phyloP scores from a whole-genome alignment of 1,284 basidiomycete species.

The Taiwanofungus camphoratus region DNA sequence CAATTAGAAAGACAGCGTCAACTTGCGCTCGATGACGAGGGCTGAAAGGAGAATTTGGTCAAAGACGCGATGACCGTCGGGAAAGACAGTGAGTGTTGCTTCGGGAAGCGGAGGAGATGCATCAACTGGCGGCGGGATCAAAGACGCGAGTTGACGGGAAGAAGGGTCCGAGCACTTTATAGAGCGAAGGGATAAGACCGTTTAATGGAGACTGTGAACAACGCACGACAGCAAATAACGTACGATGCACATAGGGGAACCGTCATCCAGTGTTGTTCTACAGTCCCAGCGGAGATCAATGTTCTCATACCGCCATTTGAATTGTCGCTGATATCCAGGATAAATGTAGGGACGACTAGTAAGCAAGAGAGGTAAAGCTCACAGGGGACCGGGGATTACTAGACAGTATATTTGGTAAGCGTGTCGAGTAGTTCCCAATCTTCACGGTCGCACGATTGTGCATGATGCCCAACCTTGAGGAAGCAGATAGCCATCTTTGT shows the following conservation, averaged over 20 bases:
- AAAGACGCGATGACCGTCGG: constrained; percentile 36
- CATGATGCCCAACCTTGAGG: constrained; percentile 31
- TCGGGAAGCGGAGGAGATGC: constrained; percentile 37
- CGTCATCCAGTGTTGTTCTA: constrained; percentile 35
- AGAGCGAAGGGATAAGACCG: neutral
- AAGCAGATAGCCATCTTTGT: neutral
- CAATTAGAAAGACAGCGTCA: constrained; percentile 25
- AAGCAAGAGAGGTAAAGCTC: neutral
- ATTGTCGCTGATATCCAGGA: constrained; percentile 29
- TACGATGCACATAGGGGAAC: constrained; percentile 40
- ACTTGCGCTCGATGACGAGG: constrained; percentile 37
- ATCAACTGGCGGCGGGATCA: constrained; percentile 39
- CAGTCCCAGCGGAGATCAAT: constrained; percentile 39
- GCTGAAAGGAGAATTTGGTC: constrained; percentile 41
- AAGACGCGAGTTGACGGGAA: constrained; percentile 34
- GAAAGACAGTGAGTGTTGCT: constrained; percentile 37
- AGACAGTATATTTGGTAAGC: constrained; percentile 33
- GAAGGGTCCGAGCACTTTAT: constrained; percentile 29
- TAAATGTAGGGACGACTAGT: neutral
- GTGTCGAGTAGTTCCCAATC: constrained; percentile 32
- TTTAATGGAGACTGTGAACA: neutral
- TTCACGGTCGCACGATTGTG: constrained; percentile 35
- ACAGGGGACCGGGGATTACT: constrained; percentile 30
- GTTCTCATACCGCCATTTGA: constrained; percentile 32
- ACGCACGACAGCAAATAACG: constrained; percentile 11